These are phyloP conservation scores for Aspergillus sp. DNA, from an alignment of 2,329 filamentous ascomycete species.

Conservation along the genomic window DNA sequence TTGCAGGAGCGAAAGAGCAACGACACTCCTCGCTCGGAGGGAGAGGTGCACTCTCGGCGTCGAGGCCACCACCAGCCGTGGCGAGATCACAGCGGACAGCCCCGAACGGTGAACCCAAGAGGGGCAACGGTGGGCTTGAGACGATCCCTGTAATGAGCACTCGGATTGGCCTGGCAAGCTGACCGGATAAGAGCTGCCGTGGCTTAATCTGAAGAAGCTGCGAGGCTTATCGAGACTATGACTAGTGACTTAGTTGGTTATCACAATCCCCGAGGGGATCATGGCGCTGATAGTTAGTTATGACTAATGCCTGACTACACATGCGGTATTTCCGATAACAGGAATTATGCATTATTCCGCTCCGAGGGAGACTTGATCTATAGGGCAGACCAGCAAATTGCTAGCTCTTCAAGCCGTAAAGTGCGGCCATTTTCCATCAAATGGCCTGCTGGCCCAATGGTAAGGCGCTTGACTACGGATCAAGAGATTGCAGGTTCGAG, in stretches of 20 bases:
- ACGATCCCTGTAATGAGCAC: not conserved
- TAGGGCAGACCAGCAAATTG: rapidly evolving
- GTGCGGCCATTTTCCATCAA: not conserved
- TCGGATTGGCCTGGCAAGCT: not conserved
- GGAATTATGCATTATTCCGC: too few relatives aligned
- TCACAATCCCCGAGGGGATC: too few relatives aligned
- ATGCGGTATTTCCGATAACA: too few relatives aligned
- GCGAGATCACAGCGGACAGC: not conserved
- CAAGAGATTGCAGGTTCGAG: slow-evolving; percentile 54
- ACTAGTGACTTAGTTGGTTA: not conserved
- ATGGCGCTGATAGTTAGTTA: too few relatives aligned
- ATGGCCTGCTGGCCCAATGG: slow-evolving; percentile 26
- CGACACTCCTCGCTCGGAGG: not conserved
- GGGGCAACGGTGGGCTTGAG: not conserved
- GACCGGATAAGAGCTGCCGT: not conserved
- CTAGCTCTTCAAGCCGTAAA: too few relatives aligned
- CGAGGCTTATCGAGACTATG: not conserved
- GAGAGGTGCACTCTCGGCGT: not conserved
- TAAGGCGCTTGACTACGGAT: slow-evolving; percentile 31
- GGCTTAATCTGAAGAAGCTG: not conserved
- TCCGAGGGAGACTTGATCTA: too few relatives aligned
- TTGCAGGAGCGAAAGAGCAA: not conserved
- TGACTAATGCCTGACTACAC: too few relatives aligned
- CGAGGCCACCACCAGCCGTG: not conserved
- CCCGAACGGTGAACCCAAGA: not conserved